Base-by-base conservation (phyloP, 352 stramenopile genomes). In the Thalassiosira livingstoniorum region DNA sequence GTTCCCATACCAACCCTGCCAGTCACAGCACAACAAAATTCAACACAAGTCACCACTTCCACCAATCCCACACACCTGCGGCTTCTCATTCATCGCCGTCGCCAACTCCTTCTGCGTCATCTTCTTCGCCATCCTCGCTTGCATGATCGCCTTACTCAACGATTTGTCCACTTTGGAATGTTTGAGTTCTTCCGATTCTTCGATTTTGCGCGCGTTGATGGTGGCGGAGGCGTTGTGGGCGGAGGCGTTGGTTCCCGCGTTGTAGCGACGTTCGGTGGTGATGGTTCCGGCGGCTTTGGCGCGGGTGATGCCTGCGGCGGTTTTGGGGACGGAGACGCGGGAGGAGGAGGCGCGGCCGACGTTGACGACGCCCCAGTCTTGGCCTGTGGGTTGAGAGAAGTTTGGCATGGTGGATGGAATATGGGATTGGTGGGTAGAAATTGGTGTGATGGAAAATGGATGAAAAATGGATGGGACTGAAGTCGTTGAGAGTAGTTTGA, bases 31-130 rank as follows among this genome's bases (percentile, higher is more conserved):
- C n/a, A n/a, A n/a, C n/a, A n/a, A n/a, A n/a, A n/a, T n/a, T n/a
- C n/a, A n/a, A n/a, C n/a, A n/a, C n/a, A n/a, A n/a, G n/a, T n/a
- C n/a, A n/a, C n/a, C 97, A 15, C 94, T 98, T 87, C 99, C 97
- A 89, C 99, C 99, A 83, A 99, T 96, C 35, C 93, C 96, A 39
- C 99, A 96, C 15, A 99, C 92, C 86, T 99, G 97, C 43, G 97
- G 97, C 87, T 99, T 99, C 78, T 93, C 88, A 70, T 94, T 95
- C 57, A 93, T 94, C 7, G 86, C 86, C 10, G 97, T 98, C 7
- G 96, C 97, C 53, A 99, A 91, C 73, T 98, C 94, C 86, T 99
- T 99, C 93, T 99, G 97, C 27, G 97, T 98, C 95, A 99, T 97
- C 91, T 99, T 98, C 90, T 99, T 99, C 18, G 95, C 97, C 71